Conservation (phyloP, 1,284 basidiomycete genomes). For the Papiliotrema laurentii region DNA sequence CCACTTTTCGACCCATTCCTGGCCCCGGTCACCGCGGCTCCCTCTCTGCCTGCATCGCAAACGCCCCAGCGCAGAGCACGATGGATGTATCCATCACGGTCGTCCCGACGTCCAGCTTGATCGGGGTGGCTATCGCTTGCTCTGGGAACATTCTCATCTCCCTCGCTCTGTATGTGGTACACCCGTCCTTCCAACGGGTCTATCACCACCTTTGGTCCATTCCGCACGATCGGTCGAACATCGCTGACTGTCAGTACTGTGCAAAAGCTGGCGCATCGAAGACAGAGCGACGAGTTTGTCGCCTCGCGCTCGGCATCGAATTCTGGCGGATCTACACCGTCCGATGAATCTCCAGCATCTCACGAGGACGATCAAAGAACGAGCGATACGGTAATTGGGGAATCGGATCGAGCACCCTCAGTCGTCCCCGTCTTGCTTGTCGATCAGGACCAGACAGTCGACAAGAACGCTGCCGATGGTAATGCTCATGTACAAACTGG, state of each 20-base stretch:
- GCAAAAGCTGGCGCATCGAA: conserved; percentile 84
- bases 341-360: background rate
- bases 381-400: background rate
- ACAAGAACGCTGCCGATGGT: too few species aligned
- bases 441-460: too few species aligned
- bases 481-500: too few species aligned
- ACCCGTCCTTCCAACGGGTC: background rate
- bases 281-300: conserved; percentile 54
- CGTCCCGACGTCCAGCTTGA: conserved; percentile 53
- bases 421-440: conserved; percentile 10
- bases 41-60: too few species aligned
- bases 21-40: too few species aligned
- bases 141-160: conserved; percentile 84
- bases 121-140: conserved; percentile 79
- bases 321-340: background rate
- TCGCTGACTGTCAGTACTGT: conserved; percentile 53
- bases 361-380: background rate
- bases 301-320: background rate
- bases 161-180: conserved; percentile 59
- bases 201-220: background rate
- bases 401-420: background rate
- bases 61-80: too few species aligned
- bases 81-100: too few species aligned
- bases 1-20: too few species aligned
- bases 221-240: background rate